A percentile compares a stretch with the other conserved stretches of the same genome.
Evolutionary conservation across 768 basidiomycete species (phyloP).

Genomic region (Agrocybe praecox): DNA sequence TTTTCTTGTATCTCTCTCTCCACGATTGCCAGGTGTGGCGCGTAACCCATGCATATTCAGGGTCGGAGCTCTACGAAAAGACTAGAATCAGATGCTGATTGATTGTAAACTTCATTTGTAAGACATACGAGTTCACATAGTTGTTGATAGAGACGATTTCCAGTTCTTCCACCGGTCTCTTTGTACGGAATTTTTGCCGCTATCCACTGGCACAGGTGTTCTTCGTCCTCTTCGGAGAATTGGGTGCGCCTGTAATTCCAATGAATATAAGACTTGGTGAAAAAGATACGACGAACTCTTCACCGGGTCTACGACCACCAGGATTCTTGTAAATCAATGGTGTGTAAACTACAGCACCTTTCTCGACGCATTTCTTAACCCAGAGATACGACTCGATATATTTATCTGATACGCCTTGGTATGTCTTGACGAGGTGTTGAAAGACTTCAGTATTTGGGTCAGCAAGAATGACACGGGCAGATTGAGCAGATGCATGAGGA

Average conservation of each 20-base stretch:
- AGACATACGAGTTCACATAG: slow-evolving; percentile 66
- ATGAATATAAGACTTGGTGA: background rate
- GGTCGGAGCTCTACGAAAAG: slow-evolving; percentile 56
- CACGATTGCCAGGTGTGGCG: slow-evolving; percentile 91
- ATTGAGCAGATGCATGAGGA: slow-evolving; percentile 67
- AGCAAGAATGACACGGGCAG: slow-evolving; percentile 76
- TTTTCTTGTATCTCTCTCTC: slow-evolving; percentile 89
- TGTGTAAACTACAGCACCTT: slow-evolving; percentile 63
- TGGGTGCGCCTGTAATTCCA: slow-evolving; percentile 61
- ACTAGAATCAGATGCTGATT: background rate
- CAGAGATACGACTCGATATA: slow-evolving; percentile 81
- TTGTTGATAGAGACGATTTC: slow-evolving; percentile 83
- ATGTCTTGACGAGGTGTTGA: slow-evolving; percentile 69
- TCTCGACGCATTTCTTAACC: slow-evolving; percentile 85
- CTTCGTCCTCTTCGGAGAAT: slow-evolving; percentile 78
- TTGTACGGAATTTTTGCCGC: slow-evolving; percentile 84
- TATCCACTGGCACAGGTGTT: slow-evolving; percentile 76
- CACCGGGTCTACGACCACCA: slow-evolving; percentile 77
- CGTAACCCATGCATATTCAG: slow-evolving; percentile 77
- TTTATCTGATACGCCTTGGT: slow-evolving; percentile 70
- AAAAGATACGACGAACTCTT: slow-evolving; percentile 59
- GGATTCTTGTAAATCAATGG: slow-evolving; percentile 84
- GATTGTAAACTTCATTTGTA: background rate
- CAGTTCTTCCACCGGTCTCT: slow-evolving; percentile 79
- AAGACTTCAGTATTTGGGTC: slow-evolving; percentile 82